These are phyloP conservation scores for Coemansia pectinata DNA, from an alignment of 192 early-diverging fungal genomes.

Conservation along the genomic window DNA sequence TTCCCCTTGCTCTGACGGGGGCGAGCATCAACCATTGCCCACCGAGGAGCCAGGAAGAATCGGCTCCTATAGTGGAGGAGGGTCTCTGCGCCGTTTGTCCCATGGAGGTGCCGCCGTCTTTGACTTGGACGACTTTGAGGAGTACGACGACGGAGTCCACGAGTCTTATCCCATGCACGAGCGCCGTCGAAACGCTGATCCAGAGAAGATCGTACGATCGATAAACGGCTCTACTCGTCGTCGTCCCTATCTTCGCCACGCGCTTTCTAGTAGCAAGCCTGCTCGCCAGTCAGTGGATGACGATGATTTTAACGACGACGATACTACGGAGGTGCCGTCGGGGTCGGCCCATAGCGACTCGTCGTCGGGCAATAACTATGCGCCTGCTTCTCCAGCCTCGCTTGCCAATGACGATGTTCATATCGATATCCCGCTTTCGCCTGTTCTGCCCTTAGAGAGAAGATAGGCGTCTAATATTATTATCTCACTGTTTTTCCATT, in stretches of 20 bases:
- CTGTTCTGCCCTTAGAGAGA: conserved; percentile 14
- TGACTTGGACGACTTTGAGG: conserved; percentile 50
- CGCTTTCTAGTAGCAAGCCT: background rate
- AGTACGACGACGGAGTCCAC: conserved; percentile 17
- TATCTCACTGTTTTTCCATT: background rate
- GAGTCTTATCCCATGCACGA: conserved; percentile 53
- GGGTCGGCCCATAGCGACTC: conserved; percentile 46
- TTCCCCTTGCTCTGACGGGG: conserved; percentile 2
- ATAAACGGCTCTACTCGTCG: conserved; percentile 6
- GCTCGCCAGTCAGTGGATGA: background rate
- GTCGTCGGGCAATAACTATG: conserved; percentile 24
- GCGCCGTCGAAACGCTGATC: conserved; percentile 30
- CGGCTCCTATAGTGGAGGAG: conserved; percentile 30
- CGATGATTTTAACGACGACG: conserved; percentile 23
- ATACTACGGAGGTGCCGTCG: conserved; percentile 42
- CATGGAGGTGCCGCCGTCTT: conserved; percentile 26
- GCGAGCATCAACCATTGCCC: conserved; percentile 49
- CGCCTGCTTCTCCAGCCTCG: conserved; percentile 30
- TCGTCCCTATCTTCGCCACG: conserved; percentile 20
- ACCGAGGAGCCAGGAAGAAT: conserved; percentile 48
- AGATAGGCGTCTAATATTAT: background rate
- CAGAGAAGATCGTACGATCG: conserved; percentile 32
- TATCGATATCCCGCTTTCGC: conserved; percentile 48
- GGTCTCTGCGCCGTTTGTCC: conserved; percentile 14
- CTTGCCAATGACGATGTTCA: conserved; percentile 25